Base-by-base conservation (phyloP, 2,329 filamentous ascomycete genomes). In the Colletotrichum lupini region DNA sequence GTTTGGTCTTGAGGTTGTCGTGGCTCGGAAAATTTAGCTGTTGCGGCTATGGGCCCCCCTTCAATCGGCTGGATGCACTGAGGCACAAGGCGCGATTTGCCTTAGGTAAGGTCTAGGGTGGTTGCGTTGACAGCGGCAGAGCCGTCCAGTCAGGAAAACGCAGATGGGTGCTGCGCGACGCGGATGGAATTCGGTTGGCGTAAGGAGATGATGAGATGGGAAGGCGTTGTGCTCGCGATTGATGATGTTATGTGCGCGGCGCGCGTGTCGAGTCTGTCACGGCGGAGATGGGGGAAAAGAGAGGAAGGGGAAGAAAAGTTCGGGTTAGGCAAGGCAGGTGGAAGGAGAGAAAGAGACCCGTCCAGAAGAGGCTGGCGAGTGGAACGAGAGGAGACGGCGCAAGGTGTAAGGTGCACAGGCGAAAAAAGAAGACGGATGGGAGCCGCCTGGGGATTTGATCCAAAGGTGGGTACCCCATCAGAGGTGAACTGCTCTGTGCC, bases 331-430 rank as follows among this genome's bases (percentile, higher is more conserved):
- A 66, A 64, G 16, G 70, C 42, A 64, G 70, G 59, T 37, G 55
- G 62, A 68, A 70, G 67, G 52, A 74, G 65, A 62, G 57, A 58
- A 62, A 62, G 68, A 19, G 57, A 58, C 70, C 58, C 37, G 61
- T 60, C 70, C 49, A 58, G 70, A 70, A 74, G 71, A 74, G 73
- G 65, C 62, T 70, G 65, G 73, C 62, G 70, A 67, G 66, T 71
- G 58, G 73, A 74, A 73, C 49, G 71, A 65, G 57, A 75, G 61
- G 66, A 71, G 71, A 74, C 66, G 55, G 62, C 26, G 68, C 52
- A 37, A 65, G 49, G 59, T 61, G 60, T 46, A 63, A 64, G 49
- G 62, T 65, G 62, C 64, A 67, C 64, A 58, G 64, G 64, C 53
- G 19, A 58, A 59, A 24, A 63, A 46, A 30, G 68, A 37, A 72